Base-by-base conservation (phyloP, 306 rosid genomes). In the Carpinus fangiana region DNA sequence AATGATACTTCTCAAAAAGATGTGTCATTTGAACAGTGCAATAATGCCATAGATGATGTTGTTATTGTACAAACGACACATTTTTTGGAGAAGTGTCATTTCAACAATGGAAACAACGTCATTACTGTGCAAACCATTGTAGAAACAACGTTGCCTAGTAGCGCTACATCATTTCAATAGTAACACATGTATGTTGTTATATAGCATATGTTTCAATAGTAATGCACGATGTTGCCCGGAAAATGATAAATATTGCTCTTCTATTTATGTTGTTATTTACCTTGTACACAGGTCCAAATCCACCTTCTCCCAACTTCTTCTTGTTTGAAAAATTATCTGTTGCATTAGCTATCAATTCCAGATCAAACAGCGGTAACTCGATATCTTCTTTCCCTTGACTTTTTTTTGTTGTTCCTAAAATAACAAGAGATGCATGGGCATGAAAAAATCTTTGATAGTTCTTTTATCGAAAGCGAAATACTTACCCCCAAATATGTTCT, bases 251-350 rank as follows among this genome's bases (percentile, higher is more conserved):
- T 57, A 23, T 7, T 13, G 21, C 70, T 34, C 45, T 34, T 7
- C 7, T 34, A 34, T 12, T 21, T 34, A 34, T 2, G 47, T 64
- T 64, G 21, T 48, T 64, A 14, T n/a, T 41, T 89, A 84, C 93
- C 83, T 7, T 73, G 64, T 82, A 90, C 20, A 92, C 93, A 3
- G 85, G 84, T 18, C 93, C 97, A 77, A 92, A 92, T 21, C 91
- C 92, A 54, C 94, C 96, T 84, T 90, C 82, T 0, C 91, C 91
- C 11, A 90, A 85, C 83, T 81, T 91, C 0, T 85, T 84, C 34
- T 67, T 7, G 21, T 14, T 18, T 41, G 96, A 84, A 60, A 91
- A 91, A 68, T 83, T 73, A 54, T 75, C 60, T 0, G 96, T 91
- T 7, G 89, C 91, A 20, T 4, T 54, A 4, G 69, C 69, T 82